Conservation (phyloP, 1,139 yeast genomes). For the Hanseniaspora gamundiae region DNA sequence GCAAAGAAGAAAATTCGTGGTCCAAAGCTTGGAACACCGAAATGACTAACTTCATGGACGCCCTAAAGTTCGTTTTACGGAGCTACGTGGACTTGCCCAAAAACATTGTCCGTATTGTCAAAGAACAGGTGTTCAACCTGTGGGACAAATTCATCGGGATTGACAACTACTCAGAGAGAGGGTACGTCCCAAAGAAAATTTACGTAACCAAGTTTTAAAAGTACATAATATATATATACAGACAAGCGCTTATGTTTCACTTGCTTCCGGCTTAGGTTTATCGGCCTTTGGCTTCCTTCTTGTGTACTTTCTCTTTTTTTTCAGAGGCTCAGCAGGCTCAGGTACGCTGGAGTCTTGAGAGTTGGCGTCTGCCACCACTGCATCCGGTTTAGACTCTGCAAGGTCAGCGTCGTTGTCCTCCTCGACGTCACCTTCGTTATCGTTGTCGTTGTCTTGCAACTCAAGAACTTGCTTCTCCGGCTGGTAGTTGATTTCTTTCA, state of each 20-base stretch:
- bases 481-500: constrained; percentile 34
- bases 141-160: constrained; percentile 73
- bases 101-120: constrained; percentile 37
- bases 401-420: constrained; percentile 11
- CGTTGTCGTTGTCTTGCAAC: constrained; percentile 23
- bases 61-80: constrained; percentile 48
- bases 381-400: constrained; percentile 2
- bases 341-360: background rate
- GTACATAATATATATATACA: background rate
- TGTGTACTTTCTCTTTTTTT: constrained; percentile 8
- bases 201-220: background rate
- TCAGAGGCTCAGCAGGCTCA: background rate
- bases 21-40: constrained; percentile 42
- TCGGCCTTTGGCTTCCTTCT: constrained; percentile 16
- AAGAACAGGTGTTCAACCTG: constrained; percentile 39
- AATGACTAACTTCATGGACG: constrained; percentile 43
- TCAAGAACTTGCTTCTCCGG: constrained; percentile 24
- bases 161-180: constrained; percentile 12
- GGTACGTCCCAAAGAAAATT: background rate
- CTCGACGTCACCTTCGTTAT: constrained; percentile 13
- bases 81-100: constrained; percentile 66
- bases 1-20: constrained; percentile 7
- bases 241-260: background rate
- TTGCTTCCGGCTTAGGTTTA: constrained; percentile 9
- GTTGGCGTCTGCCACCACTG: background rate